Evolutionary conservation across 768 basidiomycete species (phyloP).

Genomic region (Podaxis sp.): DNA sequence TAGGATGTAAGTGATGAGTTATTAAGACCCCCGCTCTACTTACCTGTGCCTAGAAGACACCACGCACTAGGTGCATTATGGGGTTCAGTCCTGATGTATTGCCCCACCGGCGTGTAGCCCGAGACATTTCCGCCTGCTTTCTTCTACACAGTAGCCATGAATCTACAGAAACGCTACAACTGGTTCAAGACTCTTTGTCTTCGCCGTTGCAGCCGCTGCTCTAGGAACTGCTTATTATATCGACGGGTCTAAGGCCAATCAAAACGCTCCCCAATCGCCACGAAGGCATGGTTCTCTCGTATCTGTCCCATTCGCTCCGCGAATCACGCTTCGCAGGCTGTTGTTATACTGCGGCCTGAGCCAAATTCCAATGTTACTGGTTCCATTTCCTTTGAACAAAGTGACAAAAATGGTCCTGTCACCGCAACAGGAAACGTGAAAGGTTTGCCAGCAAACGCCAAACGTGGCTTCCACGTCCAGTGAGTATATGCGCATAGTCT

Average conservation of each 20-base stretch:
- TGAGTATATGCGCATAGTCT: constrained; percentile 27
- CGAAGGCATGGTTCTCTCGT: constrained; percentile 16
- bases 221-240: constrained; percentile 5
- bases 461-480: constrained; percentile 82
- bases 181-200: constrained; percentile 1
- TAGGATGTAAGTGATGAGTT: too few relatives aligned
- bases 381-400: constrained; percentile 62
- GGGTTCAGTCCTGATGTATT: neutral
- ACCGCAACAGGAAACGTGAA: constrained; percentile 58
- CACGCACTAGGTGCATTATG: neutral
- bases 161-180: neutral
- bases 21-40: too few relatives aligned
- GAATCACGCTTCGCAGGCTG: constrained; percentile 19
- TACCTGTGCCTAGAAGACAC: too few relatives aligned
- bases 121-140: neutral
- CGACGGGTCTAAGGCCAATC: neutral
- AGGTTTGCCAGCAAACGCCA: constrained; percentile 51
- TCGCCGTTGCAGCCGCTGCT: constrained; percentile 2
- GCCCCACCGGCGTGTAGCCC: neutral
- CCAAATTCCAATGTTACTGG: constrained; percentile 61
- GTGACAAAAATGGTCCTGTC: constrained; percentile 43
- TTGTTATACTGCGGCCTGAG: constrained; percentile 45
- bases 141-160: neutral
- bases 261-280: constrained; percentile 1
- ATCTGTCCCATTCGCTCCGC: neutral